These are phyloP conservation scores for Vitis labrusca DNA, from an alignment of 164 flowering plant species.

Conservation along the genomic window DNA sequence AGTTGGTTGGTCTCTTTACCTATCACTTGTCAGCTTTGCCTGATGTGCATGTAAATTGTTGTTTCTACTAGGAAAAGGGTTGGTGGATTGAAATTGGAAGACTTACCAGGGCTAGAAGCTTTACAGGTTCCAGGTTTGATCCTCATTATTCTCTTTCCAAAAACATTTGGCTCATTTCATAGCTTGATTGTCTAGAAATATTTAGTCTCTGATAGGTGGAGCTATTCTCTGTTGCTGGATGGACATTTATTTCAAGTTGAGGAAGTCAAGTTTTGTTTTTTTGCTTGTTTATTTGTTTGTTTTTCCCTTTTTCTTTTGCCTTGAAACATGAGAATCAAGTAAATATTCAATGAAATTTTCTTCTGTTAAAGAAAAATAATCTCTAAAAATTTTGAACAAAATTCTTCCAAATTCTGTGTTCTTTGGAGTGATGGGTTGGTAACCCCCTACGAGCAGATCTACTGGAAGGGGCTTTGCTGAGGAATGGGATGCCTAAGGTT, in stretches of 20 bases:
- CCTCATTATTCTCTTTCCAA: background rate
- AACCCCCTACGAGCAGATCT: no score
- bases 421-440: no score
- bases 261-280: background rate
- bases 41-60: constrained; percentile 5
- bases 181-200: background rate
- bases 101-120: constrained; percentile 87
- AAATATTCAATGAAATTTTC: no score
- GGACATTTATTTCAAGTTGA: background rate
- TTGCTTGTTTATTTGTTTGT: background rate
- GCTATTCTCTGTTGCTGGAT: background rate
- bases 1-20: background rate
- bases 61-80: constrained; percentile 70
- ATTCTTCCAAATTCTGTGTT: no score
- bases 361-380: no score
- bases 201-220: background rate
- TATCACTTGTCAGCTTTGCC: background rate
- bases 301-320: no score
- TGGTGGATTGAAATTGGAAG: constrained; percentile 92
- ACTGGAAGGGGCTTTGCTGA: no score
- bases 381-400: no score
- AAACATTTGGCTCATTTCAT: background rate
- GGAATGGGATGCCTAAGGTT: no score
- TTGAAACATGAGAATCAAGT: no score
- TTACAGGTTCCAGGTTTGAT: constrained; percentile 77